A percentile compares a stretch with the other conserved stretches of the same genome.
Conservation (phyloP, 2,329 filamentous ascomycete species). For the Hypoxylon sp. region DNA sequence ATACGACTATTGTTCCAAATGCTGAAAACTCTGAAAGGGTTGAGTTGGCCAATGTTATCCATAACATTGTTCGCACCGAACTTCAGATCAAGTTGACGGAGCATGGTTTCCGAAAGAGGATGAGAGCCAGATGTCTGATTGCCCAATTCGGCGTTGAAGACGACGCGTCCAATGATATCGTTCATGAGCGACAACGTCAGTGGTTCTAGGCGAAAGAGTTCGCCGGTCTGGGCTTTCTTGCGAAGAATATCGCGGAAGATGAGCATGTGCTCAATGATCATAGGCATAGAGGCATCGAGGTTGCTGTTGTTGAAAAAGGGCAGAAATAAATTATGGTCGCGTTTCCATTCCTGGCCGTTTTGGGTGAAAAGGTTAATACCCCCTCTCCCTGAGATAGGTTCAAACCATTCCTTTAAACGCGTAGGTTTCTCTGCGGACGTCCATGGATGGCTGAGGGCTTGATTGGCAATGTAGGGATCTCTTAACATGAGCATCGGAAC, state of each 20-base stretch:
- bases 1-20: slow-evolving; percentile 55
- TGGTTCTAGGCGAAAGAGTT: slow-evolving; percentile 49
- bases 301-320: slow-evolving; percentile 55
- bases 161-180: slow-evolving; percentile 53
- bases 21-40: slow-evolving; percentile 51
- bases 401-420: slow-evolving; percentile 52
- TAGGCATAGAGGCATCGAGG: slow-evolving; percentile 52
- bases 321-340: slow-evolving; percentile 51
- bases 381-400: slow-evolving; percentile 51
- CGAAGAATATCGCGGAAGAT: slow-evolving; percentile 50
- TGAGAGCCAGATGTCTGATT: slow-evolving; percentile 53
- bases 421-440: slow-evolving; percentile 51
- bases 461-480: slow-evolving; percentile 53
- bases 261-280: slow-evolving; percentile 52
- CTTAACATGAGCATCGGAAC: slow-evolving; percentile 51
- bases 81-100: slow-evolving; percentile 50
- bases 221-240: slow-evolving; percentile 38
- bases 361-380: slow-evolving; percentile 55
- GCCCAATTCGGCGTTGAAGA: slow-evolving; percentile 54
- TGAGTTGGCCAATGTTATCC: slow-evolving; percentile 51
- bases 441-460: slow-evolving; percentile 51
- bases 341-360: slow-evolving; percentile 54
- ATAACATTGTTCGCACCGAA: slow-evolving; percentile 50
- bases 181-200: slow-evolving; percentile 53
- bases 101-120: slow-evolving; percentile 54